These are phyloP conservation scores for Cubamyces lactineus DNA, from an alignment of 768 basidiomycete species.

Conservation along the genomic window DNA sequence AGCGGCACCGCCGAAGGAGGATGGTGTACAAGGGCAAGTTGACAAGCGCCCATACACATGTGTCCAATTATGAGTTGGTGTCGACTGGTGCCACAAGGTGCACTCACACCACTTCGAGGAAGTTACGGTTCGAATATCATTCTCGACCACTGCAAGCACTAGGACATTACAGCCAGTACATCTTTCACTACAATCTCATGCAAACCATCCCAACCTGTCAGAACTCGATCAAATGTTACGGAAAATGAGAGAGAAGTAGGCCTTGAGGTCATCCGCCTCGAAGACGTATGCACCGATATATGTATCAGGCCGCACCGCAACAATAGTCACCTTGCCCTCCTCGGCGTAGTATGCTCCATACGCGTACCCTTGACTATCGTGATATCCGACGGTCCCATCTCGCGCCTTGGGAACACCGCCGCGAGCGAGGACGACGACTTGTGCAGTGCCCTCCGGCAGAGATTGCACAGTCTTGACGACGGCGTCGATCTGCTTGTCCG, in stretches of 20 bases:
- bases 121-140: too few relatives aligned
- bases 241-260: conserved; percentile 9
- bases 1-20: too few relatives aligned
- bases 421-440: conserved; percentile 4
- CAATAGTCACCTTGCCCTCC: conserved; percentile 1
- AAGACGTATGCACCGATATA: conserved; percentile 19
- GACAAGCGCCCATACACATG: too few relatives aligned
- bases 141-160: too few relatives aligned
- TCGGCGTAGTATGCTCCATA: conserved; percentile 12
- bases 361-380: conserved; percentile 19
- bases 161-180: neutral
- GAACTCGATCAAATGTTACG: neutral
- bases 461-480: neutral
- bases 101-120: too few relatives aligned
- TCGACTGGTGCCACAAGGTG: too few relatives aligned
- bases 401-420: neutral
- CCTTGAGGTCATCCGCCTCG: neutral
- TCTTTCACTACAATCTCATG: neutral
- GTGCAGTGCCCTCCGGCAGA: neutral
- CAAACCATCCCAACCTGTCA: neutral
- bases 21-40: too few relatives aligned
- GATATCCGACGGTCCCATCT: neutral
- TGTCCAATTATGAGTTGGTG: too few relatives aligned
- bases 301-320: conserved; percentile 23
- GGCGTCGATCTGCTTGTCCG: neutral